These are phyloP conservation scores for Picea mariana DNA, from an alignment of 83 land plant genomes.

Conservation along the genomic window DNA sequence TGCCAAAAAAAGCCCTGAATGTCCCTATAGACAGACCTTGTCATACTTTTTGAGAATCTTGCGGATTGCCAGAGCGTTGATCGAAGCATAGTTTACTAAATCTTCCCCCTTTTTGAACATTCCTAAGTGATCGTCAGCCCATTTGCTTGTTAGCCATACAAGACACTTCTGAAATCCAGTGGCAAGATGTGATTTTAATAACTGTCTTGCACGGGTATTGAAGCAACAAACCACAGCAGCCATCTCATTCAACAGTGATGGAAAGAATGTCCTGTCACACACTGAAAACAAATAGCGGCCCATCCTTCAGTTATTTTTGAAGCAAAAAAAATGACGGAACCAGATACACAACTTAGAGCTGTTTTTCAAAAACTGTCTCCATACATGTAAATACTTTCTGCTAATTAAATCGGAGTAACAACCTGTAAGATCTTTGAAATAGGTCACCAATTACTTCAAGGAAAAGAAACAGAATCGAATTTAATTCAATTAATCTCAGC, in stretches of 20 bases:
- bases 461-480: no score
- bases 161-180: constrained; percentile 52
- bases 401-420: no score
- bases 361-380: no score
- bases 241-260: constrained; percentile 72
- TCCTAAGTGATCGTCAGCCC: constrained; percentile 26
- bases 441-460: no score
- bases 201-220: constrained; percentile 57
- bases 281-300: constrained; percentile 29
- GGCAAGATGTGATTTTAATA: constrained; percentile 71
- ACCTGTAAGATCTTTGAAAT: no score
- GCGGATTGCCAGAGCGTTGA: constrained; percentile 74
- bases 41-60: constrained; percentile 91
- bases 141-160: constrained; percentile 35
- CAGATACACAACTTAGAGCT: no score
- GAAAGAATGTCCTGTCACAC: constrained; percentile 79
- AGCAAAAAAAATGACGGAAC: not conserved
- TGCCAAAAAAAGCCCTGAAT: no score
- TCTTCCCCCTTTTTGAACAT: constrained; percentile 65
- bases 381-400: no score
- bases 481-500: no score
- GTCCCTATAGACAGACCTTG: constrained; percentile 44
- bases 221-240: constrained; percentile 65
- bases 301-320: not conserved
- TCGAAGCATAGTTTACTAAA: constrained; percentile 73